These are phyloP conservation scores for Pichia manshurica DNA, from an alignment of 805 yeast genomes.

Conservation along the genomic window DNA sequence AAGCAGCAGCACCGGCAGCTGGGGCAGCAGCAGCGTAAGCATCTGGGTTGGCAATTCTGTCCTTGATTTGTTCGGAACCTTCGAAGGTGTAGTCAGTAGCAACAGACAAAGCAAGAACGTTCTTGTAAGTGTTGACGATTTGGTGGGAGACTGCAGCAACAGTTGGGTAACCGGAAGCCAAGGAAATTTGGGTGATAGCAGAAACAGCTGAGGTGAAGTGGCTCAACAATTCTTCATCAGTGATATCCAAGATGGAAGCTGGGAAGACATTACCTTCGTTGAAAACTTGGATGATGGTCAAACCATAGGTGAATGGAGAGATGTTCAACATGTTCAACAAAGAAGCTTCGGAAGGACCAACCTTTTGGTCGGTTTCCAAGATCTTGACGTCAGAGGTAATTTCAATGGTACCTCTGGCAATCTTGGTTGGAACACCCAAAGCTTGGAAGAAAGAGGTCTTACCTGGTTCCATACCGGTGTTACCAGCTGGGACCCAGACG, in stretches of 20 bases:
- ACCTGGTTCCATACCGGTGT: conserved; percentile 99
- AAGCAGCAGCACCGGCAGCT: conserved; percentile 78
- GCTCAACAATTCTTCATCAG: conserved; percentile 90
- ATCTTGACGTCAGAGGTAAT: conserved; percentile 96
- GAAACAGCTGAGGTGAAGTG: conserved; percentile 91
- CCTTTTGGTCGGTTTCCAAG: conserved; percentile 77
- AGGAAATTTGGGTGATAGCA: conserved; percentile 92
- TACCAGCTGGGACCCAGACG: conserved; percentile 97
- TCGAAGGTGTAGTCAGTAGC: conserved; percentile 99
- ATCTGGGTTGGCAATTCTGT: conserved; percentile 99
- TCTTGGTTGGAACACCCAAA: conserved; percentile 99
- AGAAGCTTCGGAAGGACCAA: conserved; percentile 99
- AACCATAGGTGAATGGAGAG: conserved; percentile 99
- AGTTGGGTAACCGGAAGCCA: conserved; percentile 99
- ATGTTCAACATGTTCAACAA: conserved; percentile 99
- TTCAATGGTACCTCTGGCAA: conserved; percentile 99
- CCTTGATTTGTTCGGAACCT: conserved; percentile 98
- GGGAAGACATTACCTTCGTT: conserved; percentile 99
- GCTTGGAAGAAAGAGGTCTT: conserved; percentile 99
- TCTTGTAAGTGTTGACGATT: conserved; percentile 98
- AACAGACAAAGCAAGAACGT: conserved; percentile 93
- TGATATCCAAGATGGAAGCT: conserved; percentile 92
- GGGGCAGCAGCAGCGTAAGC: conserved; percentile 99
- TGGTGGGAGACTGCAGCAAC: conserved; percentile 99
- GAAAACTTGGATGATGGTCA: conserved; percentile 94